Evolutionary conservation across 495 filamentous ascomycete genomes (phyloP).

Genomic region (Wilcoxina mikolae): DNA sequence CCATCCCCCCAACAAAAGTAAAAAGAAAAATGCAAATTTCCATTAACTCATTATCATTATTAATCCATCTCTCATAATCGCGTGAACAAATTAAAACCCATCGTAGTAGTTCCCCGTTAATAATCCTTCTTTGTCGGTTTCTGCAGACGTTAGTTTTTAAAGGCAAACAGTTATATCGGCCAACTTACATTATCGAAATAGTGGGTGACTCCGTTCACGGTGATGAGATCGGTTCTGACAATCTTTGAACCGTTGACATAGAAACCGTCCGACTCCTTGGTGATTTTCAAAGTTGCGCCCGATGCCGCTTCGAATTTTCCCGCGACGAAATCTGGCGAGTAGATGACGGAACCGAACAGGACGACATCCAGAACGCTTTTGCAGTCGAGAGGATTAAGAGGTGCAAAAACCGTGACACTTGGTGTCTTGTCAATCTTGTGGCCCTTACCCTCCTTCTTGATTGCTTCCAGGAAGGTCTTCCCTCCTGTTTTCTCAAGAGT

Average conservation of each 20-base stretch:
- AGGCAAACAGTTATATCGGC: too few relatives aligned
- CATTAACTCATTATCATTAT: too few relatives aligned
- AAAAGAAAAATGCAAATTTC: too few relatives aligned
- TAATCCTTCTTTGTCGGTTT: too few relatives aligned
- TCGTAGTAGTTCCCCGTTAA: too few relatives aligned
- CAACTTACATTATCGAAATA: constrained; percentile 4
- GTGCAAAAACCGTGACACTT: background rate
- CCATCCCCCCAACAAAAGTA: too few relatives aligned
- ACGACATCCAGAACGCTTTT: background rate
- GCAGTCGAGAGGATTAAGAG: background rate
- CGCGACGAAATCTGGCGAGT: background rate
- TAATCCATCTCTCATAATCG: too few relatives aligned
- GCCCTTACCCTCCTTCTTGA: background rate
- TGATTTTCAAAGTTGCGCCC: background rate
- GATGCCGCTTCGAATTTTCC: background rate
- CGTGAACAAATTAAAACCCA: too few relatives aligned
- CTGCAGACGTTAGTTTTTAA: too few relatives aligned
- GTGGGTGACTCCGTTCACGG: background rate
- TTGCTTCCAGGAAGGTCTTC: background rate
- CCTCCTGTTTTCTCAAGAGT: background rate
- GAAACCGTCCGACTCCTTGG: background rate
- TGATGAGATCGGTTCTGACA: background rate
- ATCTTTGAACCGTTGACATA: constrained; percentile 2
- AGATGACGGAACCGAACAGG: background rate
- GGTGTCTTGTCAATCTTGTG: background rate